phyloP scores from a whole-genome alignment of 306 rosid genomes.

The Trifolium repens region DNA sequence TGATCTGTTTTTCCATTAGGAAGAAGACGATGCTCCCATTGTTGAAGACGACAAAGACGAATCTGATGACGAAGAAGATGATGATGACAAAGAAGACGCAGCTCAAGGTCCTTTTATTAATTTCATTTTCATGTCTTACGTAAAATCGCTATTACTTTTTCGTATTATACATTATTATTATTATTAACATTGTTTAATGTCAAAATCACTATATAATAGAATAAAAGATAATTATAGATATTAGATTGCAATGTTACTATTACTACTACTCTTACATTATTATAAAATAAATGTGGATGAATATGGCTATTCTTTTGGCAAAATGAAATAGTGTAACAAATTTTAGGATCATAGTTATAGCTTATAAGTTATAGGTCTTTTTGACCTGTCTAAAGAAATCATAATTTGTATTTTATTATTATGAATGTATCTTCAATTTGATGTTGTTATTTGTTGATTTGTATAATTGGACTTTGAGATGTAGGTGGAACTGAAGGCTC shows the following conservation, averaged over 20 bases:
- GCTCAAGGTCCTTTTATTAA: slow-evolving; percentile 46
- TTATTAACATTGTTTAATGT: neutral
- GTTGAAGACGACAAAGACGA: slow-evolving; percentile 70
- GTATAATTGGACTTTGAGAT: slow-evolving; percentile 35
- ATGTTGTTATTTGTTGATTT: neutral
- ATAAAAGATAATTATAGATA: neutral
- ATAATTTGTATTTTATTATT: neutral
- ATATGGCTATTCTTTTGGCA: neutral
- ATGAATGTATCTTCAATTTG: neutral
- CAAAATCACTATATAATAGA: neutral
- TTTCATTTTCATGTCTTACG: no score
- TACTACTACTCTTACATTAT: neutral
- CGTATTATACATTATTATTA: neutral
- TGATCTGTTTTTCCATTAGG: slow-evolving; percentile 39
- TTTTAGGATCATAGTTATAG: neutral
- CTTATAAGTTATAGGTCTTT: neutral
- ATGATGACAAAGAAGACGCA: slow-evolving; percentile 63
- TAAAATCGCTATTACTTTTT: neutral
- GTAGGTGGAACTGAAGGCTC: slow-evolving; percentile 72
- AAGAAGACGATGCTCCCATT: slow-evolving; percentile 55
- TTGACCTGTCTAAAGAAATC: slow-evolving; percentile 7
- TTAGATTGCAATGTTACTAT: neutral
- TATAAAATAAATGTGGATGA: neutral
- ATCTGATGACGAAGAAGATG: slow-evolving; percentile 58
- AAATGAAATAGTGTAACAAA: neutral